Evolutionary conservation across 352 stramenopile species (phyloP).

Genomic region (Elongisporangium undulatum): DNA sequence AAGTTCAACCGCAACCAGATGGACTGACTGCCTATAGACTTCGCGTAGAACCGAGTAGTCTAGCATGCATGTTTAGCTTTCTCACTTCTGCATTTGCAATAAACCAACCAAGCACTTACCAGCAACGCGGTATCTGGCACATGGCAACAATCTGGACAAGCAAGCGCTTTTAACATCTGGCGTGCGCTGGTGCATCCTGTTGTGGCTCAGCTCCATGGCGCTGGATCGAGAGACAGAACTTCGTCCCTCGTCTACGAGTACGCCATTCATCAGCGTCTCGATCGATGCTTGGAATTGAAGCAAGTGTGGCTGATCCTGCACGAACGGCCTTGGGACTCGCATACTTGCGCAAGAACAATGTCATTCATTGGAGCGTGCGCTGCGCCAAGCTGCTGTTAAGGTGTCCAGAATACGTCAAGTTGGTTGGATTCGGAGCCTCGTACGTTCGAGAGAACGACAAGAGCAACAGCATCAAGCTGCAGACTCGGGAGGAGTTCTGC

Average conservation of each 20-base stretch:
- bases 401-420: conserved; percentile 12
- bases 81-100: background rate
- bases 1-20: background rate
- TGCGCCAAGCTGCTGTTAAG: conserved; percentile 30
- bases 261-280: conserved; percentile 9
- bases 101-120: background rate
- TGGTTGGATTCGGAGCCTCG: conserved; percentile 26
- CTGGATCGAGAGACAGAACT: conserved; percentile 10
- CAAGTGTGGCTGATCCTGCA: conserved; percentile 9
- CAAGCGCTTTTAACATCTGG: conserved; percentile 19
- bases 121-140: background rate
- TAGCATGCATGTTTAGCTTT: background rate
- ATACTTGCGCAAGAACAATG: conserved; percentile 19
- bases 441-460: conserved; percentile 18
- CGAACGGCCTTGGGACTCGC: conserved; percentile 9
- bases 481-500: conserved; percentile 14
- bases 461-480: conserved; percentile 11
- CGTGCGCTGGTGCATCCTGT: conserved; percentile 15
- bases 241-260: conserved; percentile 30
- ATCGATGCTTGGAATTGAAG: conserved; percentile 12
- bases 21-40: background rate
- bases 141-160: too few species aligned
- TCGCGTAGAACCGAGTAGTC: background rate
- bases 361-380: conserved; percentile 31
- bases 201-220: conserved; percentile 21